These are phyloP conservation scores for Pseudovirgaria hyperparasitica DNA, from an alignment of 2,329 filamentous ascomycete genomes.

Conservation along the genomic window DNA sequence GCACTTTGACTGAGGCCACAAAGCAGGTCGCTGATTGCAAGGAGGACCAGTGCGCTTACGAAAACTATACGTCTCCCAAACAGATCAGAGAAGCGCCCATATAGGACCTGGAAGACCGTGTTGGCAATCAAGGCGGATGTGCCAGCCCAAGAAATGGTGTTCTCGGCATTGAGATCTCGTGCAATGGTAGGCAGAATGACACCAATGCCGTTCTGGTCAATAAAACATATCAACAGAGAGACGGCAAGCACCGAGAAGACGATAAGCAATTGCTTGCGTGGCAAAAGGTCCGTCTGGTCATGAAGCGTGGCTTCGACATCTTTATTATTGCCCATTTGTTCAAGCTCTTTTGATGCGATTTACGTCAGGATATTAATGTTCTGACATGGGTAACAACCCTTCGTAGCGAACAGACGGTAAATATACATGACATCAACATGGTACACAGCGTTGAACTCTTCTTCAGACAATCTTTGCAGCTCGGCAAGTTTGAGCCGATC, in stretches of 20 bases:
- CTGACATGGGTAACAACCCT: too few species aligned
- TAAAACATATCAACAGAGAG: conserved; percentile 41
- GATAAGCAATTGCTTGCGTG: conserved; percentile 34
- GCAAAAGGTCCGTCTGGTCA: conserved; percentile 46
- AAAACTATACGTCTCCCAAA: too few species aligned
- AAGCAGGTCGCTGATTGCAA: conserved; percentile 21
- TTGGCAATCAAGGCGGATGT: conserved; percentile 42
- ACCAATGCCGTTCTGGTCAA: conserved; percentile 46
- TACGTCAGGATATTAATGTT: too few species aligned
- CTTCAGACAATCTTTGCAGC: too few species aligned
- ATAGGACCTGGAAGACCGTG: conserved; percentile 52
- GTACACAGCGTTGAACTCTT: too few species aligned
- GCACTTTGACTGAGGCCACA: conserved; percentile 14
- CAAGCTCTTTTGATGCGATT: too few species aligned
- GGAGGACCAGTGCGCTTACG: conserved; percentile 6
- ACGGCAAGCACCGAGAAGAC: conserved; percentile 41
- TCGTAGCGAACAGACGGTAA: too few species aligned
- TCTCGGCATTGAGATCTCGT: conserved; percentile 22
- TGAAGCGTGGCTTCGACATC: too few species aligned
- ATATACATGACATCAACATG: too few species aligned
- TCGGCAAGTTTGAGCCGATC: too few species aligned
- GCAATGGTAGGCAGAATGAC: conserved; percentile 24
- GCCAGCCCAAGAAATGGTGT: conserved; percentile 44
- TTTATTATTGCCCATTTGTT: too few species aligned
- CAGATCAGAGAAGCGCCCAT: conserved; percentile 49